Conservation (phyloP, 2,329 filamentous ascomycete species). For the Cyphellophora europaea region DNA sequence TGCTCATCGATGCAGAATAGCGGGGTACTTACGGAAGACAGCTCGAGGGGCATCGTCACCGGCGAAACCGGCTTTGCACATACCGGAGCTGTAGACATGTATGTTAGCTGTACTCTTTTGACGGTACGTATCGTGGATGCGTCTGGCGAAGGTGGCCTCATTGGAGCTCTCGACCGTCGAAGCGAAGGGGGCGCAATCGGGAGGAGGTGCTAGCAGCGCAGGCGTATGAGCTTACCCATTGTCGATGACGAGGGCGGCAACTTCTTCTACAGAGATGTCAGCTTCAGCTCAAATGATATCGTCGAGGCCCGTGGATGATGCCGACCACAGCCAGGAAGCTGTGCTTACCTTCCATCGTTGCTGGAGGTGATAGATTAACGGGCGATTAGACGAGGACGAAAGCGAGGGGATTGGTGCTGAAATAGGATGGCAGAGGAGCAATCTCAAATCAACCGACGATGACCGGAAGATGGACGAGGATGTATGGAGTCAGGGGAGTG, state of each 20-base stretch:
- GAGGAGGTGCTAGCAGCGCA: slow-evolving; percentile 3
- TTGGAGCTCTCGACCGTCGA: background rate
- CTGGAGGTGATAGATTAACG: slow-evolving; percentile 8
- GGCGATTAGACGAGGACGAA: slow-evolving; percentile 6
- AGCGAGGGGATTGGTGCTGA: slow-evolving; percentile 6
- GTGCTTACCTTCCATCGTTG: slow-evolving; percentile 59
- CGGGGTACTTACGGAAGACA: slow-evolving; percentile 88
- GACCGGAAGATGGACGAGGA: too few relatives aligned
- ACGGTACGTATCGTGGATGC: too few relatives aligned
- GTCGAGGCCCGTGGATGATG: background rate
- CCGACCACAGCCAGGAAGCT: slow-evolving; percentile 20
- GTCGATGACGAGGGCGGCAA: slow-evolving; percentile 99
- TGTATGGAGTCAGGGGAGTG: too few relatives aligned
- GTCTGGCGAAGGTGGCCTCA: too few relatives aligned
- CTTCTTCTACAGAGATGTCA: slow-evolving; percentile 70
- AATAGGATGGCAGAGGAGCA: too few relatives aligned
- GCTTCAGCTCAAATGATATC: background rate
- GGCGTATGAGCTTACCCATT: slow-evolving; percentile 80
- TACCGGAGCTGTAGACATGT: slow-evolving; percentile 71
- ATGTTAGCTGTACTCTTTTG: slow-evolving; percentile 15
- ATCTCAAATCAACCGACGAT: too few relatives aligned
- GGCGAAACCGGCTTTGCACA: slow-evolving; percentile 99
- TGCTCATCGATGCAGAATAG: slow-evolving; percentile 2
- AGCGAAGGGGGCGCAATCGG: slow-evolving; percentile 6
- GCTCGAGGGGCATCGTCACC: slow-evolving; percentile 99